Evolutionary conservation across 306 rosid species (phyloP), one percentile per base, ranked within the genome.

Genomic region (Biancaea sappan): DNA sequence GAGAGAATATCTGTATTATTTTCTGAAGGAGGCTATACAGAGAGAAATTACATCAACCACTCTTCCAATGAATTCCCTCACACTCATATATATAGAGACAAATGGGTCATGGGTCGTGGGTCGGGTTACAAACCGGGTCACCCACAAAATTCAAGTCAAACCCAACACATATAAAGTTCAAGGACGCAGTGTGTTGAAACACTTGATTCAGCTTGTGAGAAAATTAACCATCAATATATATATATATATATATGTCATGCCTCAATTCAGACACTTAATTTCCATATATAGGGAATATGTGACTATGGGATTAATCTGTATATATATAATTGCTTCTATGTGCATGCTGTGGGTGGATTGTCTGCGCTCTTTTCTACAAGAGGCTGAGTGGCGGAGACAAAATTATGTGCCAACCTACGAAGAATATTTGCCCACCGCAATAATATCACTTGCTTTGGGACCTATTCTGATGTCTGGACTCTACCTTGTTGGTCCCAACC

Each of bases 181-280:
- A 72, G 86, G 66, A n/a, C 24, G 43, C 16, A 56, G 71, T 61
- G 87, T 86, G 66, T 62, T 35, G 22, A 57, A 47, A 24, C 84
- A 86, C 56, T 10, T 86, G 2, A 80, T 72, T 40, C 81, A 84
- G 38, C 76, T 80, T 57, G 92, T 88, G 79, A 81, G 92, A 73
- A 22, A 47, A 48, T 18, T 9, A 41, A 12, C 43, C 43, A n/a
- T n/a, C n/a, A n/a, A n/a, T n/a, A n/a, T n/a, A n/a, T n/a, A n/a
- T n/a, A n/a, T n/a, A n/a, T n/a, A n/a, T n/a, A n/a, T n/a, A n/a
- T n/a, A n/a, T 8, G 9, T 34, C n/a, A 37, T 2, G 1, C 12
- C 10, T 37, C 2, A 41, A 41, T 11, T 13, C 2, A n/a, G n/a
- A n/a, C n/a, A n/a, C n/a, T 41, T 21, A 18, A 0, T 50, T 18